Conservation (phyloP, 192 early-diverging fungal species). For the Umbelopsis vinacea region DNA sequence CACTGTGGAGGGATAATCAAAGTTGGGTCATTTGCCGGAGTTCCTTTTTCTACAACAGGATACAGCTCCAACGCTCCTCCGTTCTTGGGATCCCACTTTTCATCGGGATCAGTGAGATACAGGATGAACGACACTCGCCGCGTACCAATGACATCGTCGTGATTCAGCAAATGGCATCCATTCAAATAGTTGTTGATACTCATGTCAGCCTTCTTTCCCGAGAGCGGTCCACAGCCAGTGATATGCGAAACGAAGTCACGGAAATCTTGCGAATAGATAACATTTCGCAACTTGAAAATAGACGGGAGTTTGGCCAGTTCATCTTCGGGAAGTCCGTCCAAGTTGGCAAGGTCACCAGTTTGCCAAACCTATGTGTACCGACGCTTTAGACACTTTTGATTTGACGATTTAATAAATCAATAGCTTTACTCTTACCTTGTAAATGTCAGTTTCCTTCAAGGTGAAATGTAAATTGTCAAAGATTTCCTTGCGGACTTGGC, state of each 20-base stretch:
- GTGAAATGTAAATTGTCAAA: constrained; percentile 67
- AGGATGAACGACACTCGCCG: constrained; percentile 78
- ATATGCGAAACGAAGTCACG: constrained; percentile 66
- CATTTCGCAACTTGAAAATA: constrained; percentile 68
- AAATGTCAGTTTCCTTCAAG: constrained; percentile 86
- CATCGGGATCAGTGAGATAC: constrained; percentile 71
- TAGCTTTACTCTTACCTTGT: constrained; percentile 49
- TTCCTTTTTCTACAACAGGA: constrained; percentile 61
- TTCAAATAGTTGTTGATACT: constrained; percentile 72
- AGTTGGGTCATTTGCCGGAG: constrained; percentile 66
- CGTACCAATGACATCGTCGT: constrained; percentile 85
- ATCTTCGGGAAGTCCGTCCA: constrained; percentile 68
- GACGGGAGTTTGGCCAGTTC: constrained; percentile 61
- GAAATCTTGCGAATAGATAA: constrained; percentile 76
- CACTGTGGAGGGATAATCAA: constrained; percentile 61
- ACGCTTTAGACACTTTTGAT: background rate
- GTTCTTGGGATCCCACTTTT: constrained; percentile 59
- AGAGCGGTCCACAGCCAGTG: constrained; percentile 72
- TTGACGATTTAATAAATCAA: background rate
- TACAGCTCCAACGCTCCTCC: constrained; percentile 83
- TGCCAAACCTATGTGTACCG: constrained; percentile 55
- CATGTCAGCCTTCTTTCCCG: constrained; percentile 71
- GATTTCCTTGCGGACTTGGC: constrained; percentile 69
- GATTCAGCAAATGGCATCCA: constrained; percentile 77
- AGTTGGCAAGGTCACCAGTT: constrained; percentile 82